Evolutionary conservation across 31 red algal genomes (phyloP).

Genomic region (Porphyra umbilicalis): DNA sequence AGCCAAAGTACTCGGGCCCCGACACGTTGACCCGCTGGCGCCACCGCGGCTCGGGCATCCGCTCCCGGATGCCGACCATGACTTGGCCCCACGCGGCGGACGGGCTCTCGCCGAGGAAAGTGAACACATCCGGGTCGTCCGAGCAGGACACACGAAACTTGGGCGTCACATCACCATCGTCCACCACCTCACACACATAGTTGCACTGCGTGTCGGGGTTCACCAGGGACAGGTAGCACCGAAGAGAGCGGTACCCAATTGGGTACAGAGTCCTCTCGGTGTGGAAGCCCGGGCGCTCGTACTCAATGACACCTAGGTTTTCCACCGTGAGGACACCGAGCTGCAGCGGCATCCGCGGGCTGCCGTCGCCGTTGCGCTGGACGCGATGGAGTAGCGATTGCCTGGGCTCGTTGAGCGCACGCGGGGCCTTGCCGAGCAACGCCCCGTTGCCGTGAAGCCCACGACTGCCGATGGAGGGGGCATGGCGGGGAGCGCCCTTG

Average conservation of each 20-base stretch:
- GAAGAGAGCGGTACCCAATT: slow-evolving; percentile 31
- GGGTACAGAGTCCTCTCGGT: slow-evolving; percentile 39
- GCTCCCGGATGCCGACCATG: slow-evolving; percentile 10
- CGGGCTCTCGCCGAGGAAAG: slow-evolving; percentile 6
- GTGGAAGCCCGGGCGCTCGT: slow-evolving; percentile 26
- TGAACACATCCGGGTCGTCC: slow-evolving; percentile 20
- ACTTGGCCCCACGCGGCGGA: slow-evolving; percentile 23
- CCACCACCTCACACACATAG: slow-evolving; percentile 41
- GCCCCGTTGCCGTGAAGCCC: not conserved
- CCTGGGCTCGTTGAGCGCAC: not conserved
- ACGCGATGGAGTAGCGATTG: not conserved
- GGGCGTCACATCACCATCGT: slow-evolving; percentile 15
- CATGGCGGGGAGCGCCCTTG: not conserved
- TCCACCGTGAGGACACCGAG: slow-evolving; percentile 29
- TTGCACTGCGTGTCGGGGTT: slow-evolving; percentile 18
- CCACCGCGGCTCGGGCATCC: slow-evolving; percentile 5
- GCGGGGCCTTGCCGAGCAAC: not conserved
- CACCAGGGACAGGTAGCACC: slow-evolving; percentile 19
- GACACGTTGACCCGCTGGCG: slow-evolving; percentile 23
- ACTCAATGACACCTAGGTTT: slow-evolving; percentile 20
- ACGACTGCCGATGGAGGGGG: not conserved
- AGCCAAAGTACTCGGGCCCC: slow-evolving; percentile 63
- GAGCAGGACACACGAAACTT: slow-evolving; percentile 32
- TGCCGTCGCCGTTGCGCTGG: not conserved
- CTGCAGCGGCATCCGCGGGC: not conserved